Conservation (phyloP, 805 yeast species). For the Metschnikowia shivogae region DNA sequence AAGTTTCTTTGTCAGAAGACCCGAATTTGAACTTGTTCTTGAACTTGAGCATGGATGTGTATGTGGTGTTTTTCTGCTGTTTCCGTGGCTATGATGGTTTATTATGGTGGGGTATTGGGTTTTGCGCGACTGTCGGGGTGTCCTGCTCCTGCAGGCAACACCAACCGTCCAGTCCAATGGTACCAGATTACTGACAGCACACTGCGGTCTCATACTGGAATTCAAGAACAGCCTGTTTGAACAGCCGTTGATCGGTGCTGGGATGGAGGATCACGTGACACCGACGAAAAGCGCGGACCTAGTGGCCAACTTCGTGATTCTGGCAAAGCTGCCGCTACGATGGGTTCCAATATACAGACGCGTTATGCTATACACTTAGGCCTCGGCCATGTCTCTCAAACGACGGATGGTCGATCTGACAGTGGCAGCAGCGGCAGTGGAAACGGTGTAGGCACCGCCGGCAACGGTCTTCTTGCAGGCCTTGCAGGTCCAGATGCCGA, state of each 20-base stretch:
- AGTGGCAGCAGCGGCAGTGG: conserved; percentile 99
- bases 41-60: conserved; percentile 24
- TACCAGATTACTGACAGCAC: too few species aligned
- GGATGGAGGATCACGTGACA: too few species aligned
- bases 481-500: conserved; percentile 98
- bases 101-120: neutral
- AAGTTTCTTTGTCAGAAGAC: conserved; percentile 16
- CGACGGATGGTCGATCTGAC: conserved; percentile 99
- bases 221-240: too few species aligned
- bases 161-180: too few species aligned
- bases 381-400: conserved; percentile 99
- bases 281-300: too few species aligned
- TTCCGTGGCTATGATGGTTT: neutral
- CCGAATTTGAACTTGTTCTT: conserved; percentile 30
- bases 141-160: neutral
- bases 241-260: too few species aligned
- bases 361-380: conserved; percentile 47
- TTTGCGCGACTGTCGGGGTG: neutral
- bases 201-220: too few species aligned
- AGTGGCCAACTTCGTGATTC: too few species aligned
- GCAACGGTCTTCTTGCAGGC: conserved; percentile 96
- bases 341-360: neutral
- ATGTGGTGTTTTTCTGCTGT: too few species aligned
- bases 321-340: too few species aligned
- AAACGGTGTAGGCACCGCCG: conserved; percentile 99